phyloP scores from a whole-genome alignment of 2,329 filamentous ascomycete genomes.

The Mycosphaerella arachidis region DNA sequence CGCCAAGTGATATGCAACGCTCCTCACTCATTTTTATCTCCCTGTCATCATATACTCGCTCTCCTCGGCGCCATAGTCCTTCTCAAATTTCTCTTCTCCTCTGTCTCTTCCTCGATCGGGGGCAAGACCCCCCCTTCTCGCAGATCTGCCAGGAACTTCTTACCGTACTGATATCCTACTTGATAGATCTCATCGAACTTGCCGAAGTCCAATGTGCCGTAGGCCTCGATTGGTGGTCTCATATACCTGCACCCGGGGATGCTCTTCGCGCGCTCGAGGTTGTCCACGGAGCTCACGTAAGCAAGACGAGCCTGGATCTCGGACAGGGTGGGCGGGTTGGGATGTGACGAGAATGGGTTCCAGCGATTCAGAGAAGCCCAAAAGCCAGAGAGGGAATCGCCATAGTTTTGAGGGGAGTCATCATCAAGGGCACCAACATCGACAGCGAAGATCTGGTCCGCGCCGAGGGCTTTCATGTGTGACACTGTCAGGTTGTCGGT shows the following conservation, averaged over 20 bases:
- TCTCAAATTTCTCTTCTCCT: constrained; percentile 48
- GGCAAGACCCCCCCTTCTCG: constrained; percentile 73
- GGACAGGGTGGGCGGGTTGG: constrained; percentile 89
- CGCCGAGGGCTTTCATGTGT: constrained; percentile 92
- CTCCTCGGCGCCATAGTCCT: constrained; percentile 50
- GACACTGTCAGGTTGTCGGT: constrained; percentile 95
- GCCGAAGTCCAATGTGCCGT: constrained; percentile 90
- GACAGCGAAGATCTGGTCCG: constrained; percentile 90
- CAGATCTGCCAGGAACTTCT: constrained; percentile 71
- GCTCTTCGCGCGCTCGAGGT: constrained; percentile 85
- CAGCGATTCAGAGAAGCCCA: constrained; percentile 95
- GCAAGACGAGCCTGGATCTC: constrained; percentile 94
- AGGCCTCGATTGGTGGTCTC: constrained; percentile 88
- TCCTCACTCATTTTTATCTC: background rate
- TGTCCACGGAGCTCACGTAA: constrained; percentile 92
- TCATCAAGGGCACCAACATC: constrained; percentile 93
- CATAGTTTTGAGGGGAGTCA: constrained; percentile 84
- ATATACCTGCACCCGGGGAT: constrained; percentile 92
- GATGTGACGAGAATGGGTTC: constrained; percentile 86
- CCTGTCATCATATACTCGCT: constrained; percentile 40
- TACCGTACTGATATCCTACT: constrained; percentile 81
- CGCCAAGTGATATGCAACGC: background rate
- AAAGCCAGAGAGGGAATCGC: constrained; percentile 88
- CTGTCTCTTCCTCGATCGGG: constrained; percentile 45
- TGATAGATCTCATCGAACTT: constrained; percentile 97